Evolutionary conservation across 2,329 filamentous ascomycete genomes (phyloP).

Genomic region (Trichoderma atroviride): DNA sequence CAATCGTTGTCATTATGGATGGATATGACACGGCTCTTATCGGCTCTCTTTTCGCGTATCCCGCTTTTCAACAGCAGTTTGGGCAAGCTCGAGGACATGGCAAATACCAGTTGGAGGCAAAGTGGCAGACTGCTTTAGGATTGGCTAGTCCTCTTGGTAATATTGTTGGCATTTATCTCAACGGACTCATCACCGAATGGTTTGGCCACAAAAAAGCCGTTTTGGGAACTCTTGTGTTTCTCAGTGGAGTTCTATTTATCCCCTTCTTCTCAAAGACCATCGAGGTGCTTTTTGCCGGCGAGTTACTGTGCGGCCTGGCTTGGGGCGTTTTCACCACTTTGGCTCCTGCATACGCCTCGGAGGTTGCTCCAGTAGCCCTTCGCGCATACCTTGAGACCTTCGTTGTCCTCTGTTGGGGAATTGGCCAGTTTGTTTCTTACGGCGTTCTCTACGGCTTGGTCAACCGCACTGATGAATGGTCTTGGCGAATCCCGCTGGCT

Average conservation of each 20-base stretch:
- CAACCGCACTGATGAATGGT: conserved; percentile 43
- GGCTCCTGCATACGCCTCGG: conserved; percentile 51
- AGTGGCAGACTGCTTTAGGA: conserved; percentile 55
- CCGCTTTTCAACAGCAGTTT: conserved; percentile 14
- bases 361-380: conserved; percentile 43
- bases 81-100: not conserved
- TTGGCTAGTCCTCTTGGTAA: conserved; percentile 49
- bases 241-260: conserved; percentile 49
- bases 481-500: conserved; percentile 46
- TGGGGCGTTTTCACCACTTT: conserved; percentile 51
- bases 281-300: conserved; percentile 44
- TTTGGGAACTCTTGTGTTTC: conserved; percentile 1
- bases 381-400: conserved; percentile 49
- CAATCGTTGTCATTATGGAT: conserved; percentile 47
- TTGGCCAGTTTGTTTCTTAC: conserved; percentile 50
- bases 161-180: conserved; percentile 47
- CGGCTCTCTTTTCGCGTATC: conserved; percentile 43
- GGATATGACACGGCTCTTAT: conserved; percentile 43
- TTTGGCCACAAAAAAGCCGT: not conserved
- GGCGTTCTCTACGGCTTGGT: conserved; percentile 34
- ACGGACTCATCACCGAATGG: not conserved
- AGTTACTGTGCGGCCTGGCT: conserved; percentile 50
- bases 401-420: conserved; percentile 51
- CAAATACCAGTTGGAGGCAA: conserved; percentile 40
- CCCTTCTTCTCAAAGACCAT: conserved; percentile 49